Conservation (phyloP, 2,329 filamentous ascomycete genomes). For the Diaporthe batatas region DNA sequence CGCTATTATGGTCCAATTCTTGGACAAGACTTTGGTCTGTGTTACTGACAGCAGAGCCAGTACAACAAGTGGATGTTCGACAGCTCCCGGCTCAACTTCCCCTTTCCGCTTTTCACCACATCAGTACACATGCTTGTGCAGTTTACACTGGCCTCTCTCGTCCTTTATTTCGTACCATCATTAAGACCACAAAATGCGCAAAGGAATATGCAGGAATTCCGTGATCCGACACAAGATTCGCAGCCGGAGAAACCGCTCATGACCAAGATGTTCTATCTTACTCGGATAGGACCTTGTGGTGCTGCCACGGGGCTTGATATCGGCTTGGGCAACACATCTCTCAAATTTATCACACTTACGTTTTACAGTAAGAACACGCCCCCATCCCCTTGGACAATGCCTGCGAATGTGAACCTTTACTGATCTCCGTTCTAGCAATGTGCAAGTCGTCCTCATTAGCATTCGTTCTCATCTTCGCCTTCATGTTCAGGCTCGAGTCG, state of each 20-base stretch:
- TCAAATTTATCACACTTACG: constrained; percentile 95
- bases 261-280: constrained; percentile 92
- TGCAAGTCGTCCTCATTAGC: constrained; percentile 97
- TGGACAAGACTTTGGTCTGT: not conserved
- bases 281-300: constrained; percentile 91
- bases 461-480: constrained; percentile 95
- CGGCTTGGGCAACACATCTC: constrained; percentile 92
- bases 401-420: constrained; percentile 13
- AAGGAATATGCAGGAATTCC: constrained; percentile 59
- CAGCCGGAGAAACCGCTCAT: constrained; percentile 75
- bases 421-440: constrained; percentile 74
- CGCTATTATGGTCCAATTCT: not conserved
- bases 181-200: constrained; percentile 74
- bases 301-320: constrained; percentile 95
- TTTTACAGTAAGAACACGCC: constrained; percentile 80
- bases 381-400: not conserved
- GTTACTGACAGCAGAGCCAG: constrained; percentile 56
- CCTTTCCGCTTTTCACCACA: constrained; percentile 95
- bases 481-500: constrained; percentile 90
- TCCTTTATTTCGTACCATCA: constrained; percentile 86
- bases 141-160: constrained; percentile 81
- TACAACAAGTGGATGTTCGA: constrained; percentile 99
- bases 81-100: constrained; percentile 85
- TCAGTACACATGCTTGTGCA: constrained; percentile 97
- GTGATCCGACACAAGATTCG: constrained; percentile 54